Evolutionary conservation across 2,329 filamentous ascomycete genomes (phyloP).

Genomic region (Dothideomycetes sp.): DNA sequence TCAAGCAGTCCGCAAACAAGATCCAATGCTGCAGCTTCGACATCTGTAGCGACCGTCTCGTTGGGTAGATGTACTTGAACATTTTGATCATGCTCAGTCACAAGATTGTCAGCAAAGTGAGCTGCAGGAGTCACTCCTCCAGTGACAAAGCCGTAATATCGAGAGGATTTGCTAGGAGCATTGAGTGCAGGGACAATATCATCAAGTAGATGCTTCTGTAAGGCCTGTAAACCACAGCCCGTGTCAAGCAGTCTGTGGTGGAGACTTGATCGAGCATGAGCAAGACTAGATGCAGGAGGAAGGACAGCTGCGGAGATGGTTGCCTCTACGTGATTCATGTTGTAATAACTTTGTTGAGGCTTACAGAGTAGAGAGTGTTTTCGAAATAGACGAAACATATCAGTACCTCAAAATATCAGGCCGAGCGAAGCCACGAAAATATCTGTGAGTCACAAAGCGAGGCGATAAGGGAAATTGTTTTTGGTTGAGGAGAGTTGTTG

Average conservation of each 20-base stretch:
- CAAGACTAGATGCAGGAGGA: conserved; percentile 25
- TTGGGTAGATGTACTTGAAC: conserved; percentile 70
- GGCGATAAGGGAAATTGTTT: too few relatives aligned
- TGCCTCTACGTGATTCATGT: too few relatives aligned
- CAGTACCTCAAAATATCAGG: too few relatives aligned
- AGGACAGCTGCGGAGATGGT: conserved; percentile 23
- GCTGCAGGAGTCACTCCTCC: conserved; percentile 73
- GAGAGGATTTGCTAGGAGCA: conserved; percentile 52
- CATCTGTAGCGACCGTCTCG: conserved; percentile 64
- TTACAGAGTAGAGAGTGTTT: too few relatives aligned
- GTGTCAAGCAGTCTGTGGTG: conserved; percentile 27
- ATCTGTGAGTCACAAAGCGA: too few relatives aligned
- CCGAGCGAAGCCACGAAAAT: too few relatives aligned
- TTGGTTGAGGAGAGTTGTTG: too few relatives aligned
- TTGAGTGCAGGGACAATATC: conserved; percentile 53
- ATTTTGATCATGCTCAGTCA: conserved; percentile 73
- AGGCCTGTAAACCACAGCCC: conserved; percentile 37
- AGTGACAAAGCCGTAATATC: conserved; percentile 85
- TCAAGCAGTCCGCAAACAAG: conserved; percentile 61
- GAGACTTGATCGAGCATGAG: conserved; percentile 28
- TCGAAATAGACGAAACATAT: too few relatives aligned
- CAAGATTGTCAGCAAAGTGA: conserved; percentile 74
- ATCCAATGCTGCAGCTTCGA: conserved; percentile 63
- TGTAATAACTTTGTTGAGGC: too few relatives aligned
- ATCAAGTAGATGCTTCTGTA: conserved; percentile 35